Base-by-base conservation (phyloP, 2,329 filamentous ascomycete genomes). In the Allantophomopsis lycopodina region DNA sequence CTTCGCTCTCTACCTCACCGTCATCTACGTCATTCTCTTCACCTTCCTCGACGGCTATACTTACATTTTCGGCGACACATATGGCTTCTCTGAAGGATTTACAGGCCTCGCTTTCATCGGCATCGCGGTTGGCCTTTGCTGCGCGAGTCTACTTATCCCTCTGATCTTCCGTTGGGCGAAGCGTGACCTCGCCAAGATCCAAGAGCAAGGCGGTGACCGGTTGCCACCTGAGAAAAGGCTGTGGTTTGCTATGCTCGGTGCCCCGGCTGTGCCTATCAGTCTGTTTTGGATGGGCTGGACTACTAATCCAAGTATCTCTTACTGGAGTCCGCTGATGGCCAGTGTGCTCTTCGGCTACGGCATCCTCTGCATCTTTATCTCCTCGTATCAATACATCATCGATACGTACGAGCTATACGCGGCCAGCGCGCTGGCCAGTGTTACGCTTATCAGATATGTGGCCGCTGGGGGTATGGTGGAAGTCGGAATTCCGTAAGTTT, bases 311-410 rank as follows among this genome's bases (percentile, higher is more conserved):
- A 48, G 41, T 5, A 47, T 58, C 7, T 57, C 60, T 13, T 60
- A 56, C 39, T 57, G 70, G 38, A 58, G 66, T 4, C 65, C 68
- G 1, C 62, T 70, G 7, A 47, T 70, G 13, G 65, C 63, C n/a
- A n/a, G 12, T 10, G 31, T 39, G 14, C 31, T 33, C 15, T 39
- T 39, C 16, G 15, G 38, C 32, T 34, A 14, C 14, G 38, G 32
- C 20, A 17, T 39, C 21, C 11, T 15, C 13, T 71, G 80, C 2
- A 56, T 78, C 32, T 83, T 83, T 61, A 58, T 82, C 12, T 65
- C 65, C 3, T 59, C 76, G 35, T 66, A 75, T 51, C 78, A 74
- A 57, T 83, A 82, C 56, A 65, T 83, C 13, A 71, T 82, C 44
- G 79, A 82, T 50, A 62, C 15, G 6, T 34, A 68, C 45, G 60